Evolutionary conservation across 345 rosid species (phyloP).

Genomic region (Corymbia maculata): DNA sequence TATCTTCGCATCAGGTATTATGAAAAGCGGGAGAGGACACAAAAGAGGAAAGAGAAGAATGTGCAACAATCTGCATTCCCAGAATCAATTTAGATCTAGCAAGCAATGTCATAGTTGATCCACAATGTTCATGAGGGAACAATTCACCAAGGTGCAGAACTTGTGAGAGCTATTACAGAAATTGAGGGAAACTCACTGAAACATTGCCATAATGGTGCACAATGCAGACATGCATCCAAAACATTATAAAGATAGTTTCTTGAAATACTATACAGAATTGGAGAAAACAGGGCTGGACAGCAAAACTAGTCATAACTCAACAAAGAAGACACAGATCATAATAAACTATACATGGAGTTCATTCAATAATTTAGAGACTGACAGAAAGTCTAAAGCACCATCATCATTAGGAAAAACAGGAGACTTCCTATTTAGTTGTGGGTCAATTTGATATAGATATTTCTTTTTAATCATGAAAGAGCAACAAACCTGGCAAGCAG

Average conservation of each 20-base stretch:
- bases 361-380: background rate
- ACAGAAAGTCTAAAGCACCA: background rate
- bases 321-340: background rate
- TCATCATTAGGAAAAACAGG: background rate
- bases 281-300: background rate
- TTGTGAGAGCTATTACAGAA: background rate
- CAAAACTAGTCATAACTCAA: background rate
- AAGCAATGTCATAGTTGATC: background rate
- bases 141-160: background rate
- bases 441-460: background rate
- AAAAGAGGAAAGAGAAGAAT: background rate
- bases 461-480: background rate
- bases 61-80: background rate
- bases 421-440: background rate
- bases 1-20: background rate
- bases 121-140: background rate
- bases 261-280: background rate
- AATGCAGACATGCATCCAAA: background rate
- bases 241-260: background rate
- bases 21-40: background rate
- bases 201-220: background rate
- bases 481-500: constrained; percentile 77
- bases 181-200: background rate
- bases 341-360: background rate
- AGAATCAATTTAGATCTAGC: background rate